phyloP scores from a whole-genome alignment of 495 filamentous ascomycete species.

The Penicillium robsamsonii region DNA sequence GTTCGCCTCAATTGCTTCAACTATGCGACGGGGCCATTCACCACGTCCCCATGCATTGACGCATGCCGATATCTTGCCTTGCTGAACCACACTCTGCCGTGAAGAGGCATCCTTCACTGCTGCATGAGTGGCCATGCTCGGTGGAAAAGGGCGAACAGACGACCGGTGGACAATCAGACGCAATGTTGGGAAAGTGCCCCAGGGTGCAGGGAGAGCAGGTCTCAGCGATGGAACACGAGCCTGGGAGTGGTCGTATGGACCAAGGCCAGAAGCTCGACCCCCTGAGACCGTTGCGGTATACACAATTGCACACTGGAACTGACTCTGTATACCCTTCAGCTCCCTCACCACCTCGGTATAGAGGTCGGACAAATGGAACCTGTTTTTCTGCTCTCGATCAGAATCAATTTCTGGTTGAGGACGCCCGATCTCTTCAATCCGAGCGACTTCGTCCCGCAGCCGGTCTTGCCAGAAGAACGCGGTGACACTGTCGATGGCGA shows the following conservation, averaged over 20 bases:
- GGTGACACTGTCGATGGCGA: conserved; percentile 54
- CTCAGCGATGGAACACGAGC: conserved; percentile 33
- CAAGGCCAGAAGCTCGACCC: conserved; percentile 33
- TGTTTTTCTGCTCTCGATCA: conserved; percentile 28
- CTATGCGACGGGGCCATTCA: conserved; percentile 40
- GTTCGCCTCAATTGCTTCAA: conserved; percentile 31
- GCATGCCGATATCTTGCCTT: conserved; percentile 42
- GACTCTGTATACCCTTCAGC: conserved; percentile 35
- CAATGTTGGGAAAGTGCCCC: conserved; percentile 47
- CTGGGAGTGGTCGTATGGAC: conserved; percentile 35
- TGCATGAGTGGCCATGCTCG: conserved; percentile 54
- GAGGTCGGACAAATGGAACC: conserved; percentile 36
- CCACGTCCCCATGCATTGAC: conserved; percentile 48
- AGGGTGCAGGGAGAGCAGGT: conserved; percentile 45
- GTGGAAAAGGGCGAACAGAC: conserved; percentile 50
- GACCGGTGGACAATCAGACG: conserved; percentile 48
- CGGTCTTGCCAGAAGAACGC: conserved; percentile 60
- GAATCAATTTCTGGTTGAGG: conserved; percentile 31
- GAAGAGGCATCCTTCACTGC: conserved; percentile 50
- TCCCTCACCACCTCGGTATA: conserved; percentile 35
- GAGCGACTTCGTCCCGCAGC: conserved; percentile 46
- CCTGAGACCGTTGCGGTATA: conserved; percentile 35
- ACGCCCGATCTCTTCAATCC: conserved; percentile 39
- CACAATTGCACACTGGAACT: conserved; percentile 43
- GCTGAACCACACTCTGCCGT: conserved; percentile 39